Conservation (phyloP, 2,329 filamentous ascomycete genomes). For the Neopestalotiopsis sp. region DNA sequence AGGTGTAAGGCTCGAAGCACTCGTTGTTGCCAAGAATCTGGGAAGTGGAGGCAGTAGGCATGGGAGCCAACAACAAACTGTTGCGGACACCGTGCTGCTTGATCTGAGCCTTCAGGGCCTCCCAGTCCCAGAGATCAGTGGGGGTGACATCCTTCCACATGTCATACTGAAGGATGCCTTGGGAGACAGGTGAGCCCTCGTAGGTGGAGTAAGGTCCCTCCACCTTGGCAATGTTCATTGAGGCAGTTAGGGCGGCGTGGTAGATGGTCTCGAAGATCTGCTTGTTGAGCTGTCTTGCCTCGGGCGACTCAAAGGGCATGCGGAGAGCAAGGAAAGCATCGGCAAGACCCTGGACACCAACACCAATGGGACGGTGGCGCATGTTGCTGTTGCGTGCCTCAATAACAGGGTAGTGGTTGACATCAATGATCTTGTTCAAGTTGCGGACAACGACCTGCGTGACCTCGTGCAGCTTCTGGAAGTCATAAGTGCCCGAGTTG, state of each 20-base stretch:
- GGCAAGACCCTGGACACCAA: conserved; percentile 96
- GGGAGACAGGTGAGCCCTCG: conserved; percentile 89
- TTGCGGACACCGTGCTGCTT: conserved; percentile 94
- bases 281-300: conserved; percentile 92
- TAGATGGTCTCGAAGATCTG: conserved; percentile 99
- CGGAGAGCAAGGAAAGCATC: conserved; percentile 97
- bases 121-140: conserved; percentile 96
- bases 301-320: conserved; percentile 94
- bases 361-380: conserved; percentile 92
- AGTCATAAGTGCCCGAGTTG: conserved; percentile 85
- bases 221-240: conserved; percentile 82
- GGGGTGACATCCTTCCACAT: conserved; percentile 93
- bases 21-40: conserved; percentile 99
- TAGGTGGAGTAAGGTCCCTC: conserved; percentile 89
- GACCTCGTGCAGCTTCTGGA: conserved; percentile 95
- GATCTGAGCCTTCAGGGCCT: conserved; percentile 84
- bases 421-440: conserved; percentile 96
- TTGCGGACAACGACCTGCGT: conserved; percentile 92
- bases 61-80: conserved; percentile 92
- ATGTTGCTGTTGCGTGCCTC: conserved; percentile 97
- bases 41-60: conserved; percentile 96
- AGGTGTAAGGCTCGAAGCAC: conserved; percentile 99
- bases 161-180: conserved; percentile 96
- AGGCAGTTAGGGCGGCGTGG: conserved; percentile 90
- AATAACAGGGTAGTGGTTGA: conserved; percentile 97